Percentiles rank a stretch among this genome's conserved stretches.
Conservation (phyloP, 441 rosid species). For the Dalechampia spathulata region DNA sequence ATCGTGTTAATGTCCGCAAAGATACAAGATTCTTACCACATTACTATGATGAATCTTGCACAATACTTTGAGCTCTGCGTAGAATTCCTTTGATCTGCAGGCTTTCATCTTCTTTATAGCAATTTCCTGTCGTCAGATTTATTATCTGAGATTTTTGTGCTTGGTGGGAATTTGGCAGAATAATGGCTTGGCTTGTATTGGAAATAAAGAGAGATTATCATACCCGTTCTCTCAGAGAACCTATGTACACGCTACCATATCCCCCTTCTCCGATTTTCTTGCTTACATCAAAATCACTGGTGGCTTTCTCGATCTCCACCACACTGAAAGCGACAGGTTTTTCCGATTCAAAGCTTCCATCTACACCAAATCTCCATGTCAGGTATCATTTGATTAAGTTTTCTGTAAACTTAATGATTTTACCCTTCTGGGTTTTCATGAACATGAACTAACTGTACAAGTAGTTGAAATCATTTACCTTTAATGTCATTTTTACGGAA, state of each 20-base stretch:
- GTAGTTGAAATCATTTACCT: constrained; percentile 18
- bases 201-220: background rate
- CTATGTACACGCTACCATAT: constrained; percentile 30
- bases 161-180: no score
- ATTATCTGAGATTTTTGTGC: background rate
- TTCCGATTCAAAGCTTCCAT: no score
- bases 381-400: no score
- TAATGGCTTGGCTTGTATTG: no score
- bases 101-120: constrained; percentile 36
- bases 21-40: constrained; percentile 22
- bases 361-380: no score
- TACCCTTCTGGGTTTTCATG: no score
- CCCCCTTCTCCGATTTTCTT: constrained; percentile 33
- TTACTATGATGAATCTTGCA: constrained; percentile 36
- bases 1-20: no score
- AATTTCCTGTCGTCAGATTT: constrained; percentile 23
- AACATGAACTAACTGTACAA: no score
- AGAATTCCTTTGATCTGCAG: constrained; percentile 25
- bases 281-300: constrained; percentile 22
- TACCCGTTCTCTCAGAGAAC: constrained; percentile 20
- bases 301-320: constrained; percentile 26
- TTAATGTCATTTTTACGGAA: constrained; percentile 16
- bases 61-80: constrained; percentile 30
- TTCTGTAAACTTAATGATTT: no score
- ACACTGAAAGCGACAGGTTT: constrained; percentile 17